These are phyloP conservation scores for Diddensiella caesifluorescens DNA, from an alignment of 805 yeast species.

Conservation along the genomic window DNA sequence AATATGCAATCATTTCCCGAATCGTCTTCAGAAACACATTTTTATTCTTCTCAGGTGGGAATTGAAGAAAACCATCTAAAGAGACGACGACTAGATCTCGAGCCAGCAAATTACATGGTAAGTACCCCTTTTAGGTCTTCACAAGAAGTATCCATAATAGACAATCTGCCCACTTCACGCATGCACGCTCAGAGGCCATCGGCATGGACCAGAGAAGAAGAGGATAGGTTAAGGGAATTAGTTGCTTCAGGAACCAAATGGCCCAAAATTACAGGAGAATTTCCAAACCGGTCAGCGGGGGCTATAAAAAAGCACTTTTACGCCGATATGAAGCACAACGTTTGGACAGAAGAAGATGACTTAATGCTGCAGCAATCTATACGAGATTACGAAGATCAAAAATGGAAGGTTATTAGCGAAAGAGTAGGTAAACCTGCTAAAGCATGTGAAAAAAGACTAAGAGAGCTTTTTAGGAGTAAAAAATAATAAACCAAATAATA, in stretches of 20 bases:
- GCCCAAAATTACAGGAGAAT: slow-evolving; percentile 25
- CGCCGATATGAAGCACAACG: slow-evolving; percentile 29
- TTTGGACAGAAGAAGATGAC: slow-evolving; percentile 28
- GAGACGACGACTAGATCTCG: too few species aligned
- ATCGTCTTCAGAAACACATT: too few species aligned
- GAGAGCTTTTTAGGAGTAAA: too few species aligned
- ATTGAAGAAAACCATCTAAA: too few species aligned
- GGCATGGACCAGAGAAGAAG: slow-evolving; percentile 22
- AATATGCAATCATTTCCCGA: too few species aligned
- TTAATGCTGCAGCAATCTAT: slow-evolving; percentile 19
- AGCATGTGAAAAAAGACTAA: slow-evolving; percentile 25
- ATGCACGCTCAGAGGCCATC: slow-evolving; percentile 6
- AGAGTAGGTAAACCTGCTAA: slow-evolving; percentile 25
- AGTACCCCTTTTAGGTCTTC: too few species aligned
- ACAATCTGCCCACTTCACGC: too few species aligned
- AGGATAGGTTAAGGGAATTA: slow-evolving; percentile 19
- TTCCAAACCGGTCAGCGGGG: slow-evolving; percentile 29
- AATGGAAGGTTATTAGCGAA: slow-evolving; percentile 27
- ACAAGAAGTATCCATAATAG: too few species aligned
- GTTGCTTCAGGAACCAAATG: slow-evolving; percentile 27
- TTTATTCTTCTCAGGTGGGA: too few species aligned
- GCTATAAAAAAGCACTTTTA: slow-evolving; percentile 30
- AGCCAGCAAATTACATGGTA: too few species aligned
- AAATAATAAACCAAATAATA: too few species aligned
- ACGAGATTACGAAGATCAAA: slow-evolving; percentile 23